Evolutionary conservation across 2,329 filamentous ascomycete species (phyloP).

Genomic region (Macrophomina tecta): DNA sequence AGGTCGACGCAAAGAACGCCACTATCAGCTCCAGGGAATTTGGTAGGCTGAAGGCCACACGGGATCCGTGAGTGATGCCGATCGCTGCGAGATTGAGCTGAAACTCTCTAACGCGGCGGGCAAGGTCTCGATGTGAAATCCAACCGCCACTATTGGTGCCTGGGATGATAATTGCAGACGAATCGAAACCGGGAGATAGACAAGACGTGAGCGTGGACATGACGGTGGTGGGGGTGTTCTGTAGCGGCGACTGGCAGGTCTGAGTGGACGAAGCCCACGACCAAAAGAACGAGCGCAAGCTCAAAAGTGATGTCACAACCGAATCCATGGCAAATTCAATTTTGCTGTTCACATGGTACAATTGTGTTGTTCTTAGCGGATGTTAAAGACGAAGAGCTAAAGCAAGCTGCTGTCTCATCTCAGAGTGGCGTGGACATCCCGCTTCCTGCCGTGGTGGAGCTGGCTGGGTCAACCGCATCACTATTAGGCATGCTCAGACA

Average conservation of each 20-base stretch:
- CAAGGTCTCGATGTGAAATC: background rate
- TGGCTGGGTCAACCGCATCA: background rate
- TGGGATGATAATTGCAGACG: slow-evolving; percentile 11
- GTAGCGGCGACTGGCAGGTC: background rate
- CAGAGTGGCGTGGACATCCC: background rate
- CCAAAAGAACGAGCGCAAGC: slow-evolving; percentile 5
- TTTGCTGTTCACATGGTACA: background rate
- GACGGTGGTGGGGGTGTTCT: background rate
- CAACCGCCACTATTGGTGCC: background rate
- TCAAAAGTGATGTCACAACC: background rate
- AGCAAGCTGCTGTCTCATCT: background rate
- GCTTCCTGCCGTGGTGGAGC: background rate
- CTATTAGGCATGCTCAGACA: background rate
- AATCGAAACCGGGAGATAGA: slow-evolving; percentile 26
- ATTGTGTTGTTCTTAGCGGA: background rate
- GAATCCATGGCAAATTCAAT: background rate
- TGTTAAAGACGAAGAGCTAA: slow-evolving; percentile 4
- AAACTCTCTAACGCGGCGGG: slow-evolving; percentile 30
- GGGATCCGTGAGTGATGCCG: slow-evolving; percentile 49
- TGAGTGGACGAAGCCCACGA: background rate
- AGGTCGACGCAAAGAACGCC: slow-evolving; percentile 74
- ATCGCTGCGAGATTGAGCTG: slow-evolving; percentile 55
- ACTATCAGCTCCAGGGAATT: slow-evolving; percentile 72
- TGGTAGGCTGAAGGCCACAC: slow-evolving; percentile 67
- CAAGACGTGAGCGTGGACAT: slow-evolving; percentile 29